Conservation (phyloP, 23 red algal genomes). For the Gracilaria caudata region DNA sequence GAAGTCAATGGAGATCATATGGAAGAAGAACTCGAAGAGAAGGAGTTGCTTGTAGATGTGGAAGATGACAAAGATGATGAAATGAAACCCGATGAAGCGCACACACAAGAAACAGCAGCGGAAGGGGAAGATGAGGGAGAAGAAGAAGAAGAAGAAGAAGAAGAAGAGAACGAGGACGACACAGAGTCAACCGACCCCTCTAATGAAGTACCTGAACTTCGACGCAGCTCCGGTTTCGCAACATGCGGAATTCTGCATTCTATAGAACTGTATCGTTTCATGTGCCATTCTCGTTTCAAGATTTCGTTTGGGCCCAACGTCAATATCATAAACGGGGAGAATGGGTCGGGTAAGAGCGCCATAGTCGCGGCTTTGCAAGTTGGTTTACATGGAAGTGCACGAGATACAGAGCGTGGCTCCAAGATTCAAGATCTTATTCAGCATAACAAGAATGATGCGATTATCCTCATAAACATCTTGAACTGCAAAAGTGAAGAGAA, state of each 20-base stretch:
- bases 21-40: not conserved
- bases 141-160: slow-evolving; percentile 15
- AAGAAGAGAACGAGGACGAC: slow-evolving; percentile 22
- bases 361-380: slow-evolving; percentile 94
- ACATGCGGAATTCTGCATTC: slow-evolving; percentile 80
- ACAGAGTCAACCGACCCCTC: not conserved
- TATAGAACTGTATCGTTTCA: slow-evolving; percentile 88
- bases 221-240: slow-evolving; percentile 46
- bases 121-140: slow-evolving; percentile 16
- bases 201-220: not conserved
- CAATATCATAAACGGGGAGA: slow-evolving; percentile 91
- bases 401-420: slow-evolving; percentile 74
- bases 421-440: slow-evolving; percentile 67
- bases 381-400: slow-evolving; percentile 61
- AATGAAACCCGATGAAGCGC: not conserved
- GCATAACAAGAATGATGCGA: slow-evolving; percentile 44
- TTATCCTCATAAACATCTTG: slow-evolving; percentile 72
- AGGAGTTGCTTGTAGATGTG: not conserved
- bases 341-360: slow-evolving; percentile 94
- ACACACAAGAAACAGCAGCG: not conserved
- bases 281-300: slow-evolving; percentile 90
- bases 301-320: slow-evolving; percentile 86
- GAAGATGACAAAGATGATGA: not conserved
- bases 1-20: not conserved
- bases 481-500: slow-evolving; percentile 45